phyloP scores from a whole-genome alignment of 352 stramenopile genomes.

The Phytopythium kandeliae region DNA sequence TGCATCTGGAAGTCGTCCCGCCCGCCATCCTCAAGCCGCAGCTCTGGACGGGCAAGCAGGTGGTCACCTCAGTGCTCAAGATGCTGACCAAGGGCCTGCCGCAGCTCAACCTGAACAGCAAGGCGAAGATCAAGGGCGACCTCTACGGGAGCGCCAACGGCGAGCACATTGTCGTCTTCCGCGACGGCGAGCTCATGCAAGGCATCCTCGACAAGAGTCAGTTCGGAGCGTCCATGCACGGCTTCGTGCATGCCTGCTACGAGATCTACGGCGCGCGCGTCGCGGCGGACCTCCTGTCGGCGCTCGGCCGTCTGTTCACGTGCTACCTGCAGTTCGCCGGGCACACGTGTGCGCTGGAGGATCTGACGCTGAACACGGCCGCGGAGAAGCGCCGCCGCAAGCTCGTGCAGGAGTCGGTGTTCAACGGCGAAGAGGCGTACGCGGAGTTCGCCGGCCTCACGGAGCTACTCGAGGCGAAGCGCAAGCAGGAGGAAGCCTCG shows the following conservation, averaged over 20 bases:
- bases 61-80: conserved; percentile 96
- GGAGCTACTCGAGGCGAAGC: conserved; percentile 63
- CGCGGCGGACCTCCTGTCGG: conserved; percentile 76
- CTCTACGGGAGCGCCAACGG: conserved; percentile 92
- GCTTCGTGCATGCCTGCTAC: conserved; percentile 97
- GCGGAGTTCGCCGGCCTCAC: conserved; percentile 77
- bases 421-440: conserved; percentile 80
- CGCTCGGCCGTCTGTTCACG: conserved; percentile 93
- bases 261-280: conserved; percentile 84
- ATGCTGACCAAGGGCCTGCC: conserved; percentile 89
- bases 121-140: conserved; percentile 95
- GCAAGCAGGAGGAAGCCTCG: conserved; percentile 28
- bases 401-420: conserved; percentile 84
- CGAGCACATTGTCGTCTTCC: conserved; percentile 96
- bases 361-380: conserved; percentile 94
- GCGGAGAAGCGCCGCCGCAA: conserved; percentile 90
- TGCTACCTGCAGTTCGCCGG: conserved; percentile 97
- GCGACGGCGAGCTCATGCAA: conserved; percentile 94
- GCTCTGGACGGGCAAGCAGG: conserved; percentile 99
- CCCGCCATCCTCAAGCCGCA: conserved; percentile 97
- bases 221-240: conserved; percentile 97
- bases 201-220: conserved; percentile 99
- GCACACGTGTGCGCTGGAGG: conserved; percentile 98
- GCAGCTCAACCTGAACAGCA: conserved; percentile 91
- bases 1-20: conserved; percentile 93